Evolutionary conservation across 2,329 filamentous ascomycete species (phyloP).

Genomic region (Apiospora hydei): DNA sequence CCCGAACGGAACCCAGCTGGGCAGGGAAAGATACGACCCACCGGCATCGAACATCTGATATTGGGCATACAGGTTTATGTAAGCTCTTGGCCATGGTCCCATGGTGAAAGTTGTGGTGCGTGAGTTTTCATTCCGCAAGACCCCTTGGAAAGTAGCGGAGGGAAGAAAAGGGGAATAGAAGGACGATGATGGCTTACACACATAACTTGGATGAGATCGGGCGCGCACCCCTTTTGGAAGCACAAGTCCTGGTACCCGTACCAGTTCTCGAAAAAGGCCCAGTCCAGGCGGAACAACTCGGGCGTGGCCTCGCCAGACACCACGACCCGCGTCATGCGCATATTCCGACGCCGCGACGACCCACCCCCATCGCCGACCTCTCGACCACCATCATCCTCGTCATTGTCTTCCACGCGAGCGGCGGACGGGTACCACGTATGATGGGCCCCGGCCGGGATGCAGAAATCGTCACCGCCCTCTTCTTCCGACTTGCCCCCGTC

Average conservation of each 20-base stretch:
- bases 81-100: no score
- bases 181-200: constrained; percentile 32
- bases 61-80: neutral
- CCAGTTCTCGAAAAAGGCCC: constrained; percentile 46
- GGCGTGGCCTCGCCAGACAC: constrained; percentile 33
- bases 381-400: no score
- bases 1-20: constrained; percentile 32
- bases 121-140: no score
- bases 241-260: constrained; percentile 44
- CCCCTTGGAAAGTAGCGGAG: neutral
- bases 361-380: no score
- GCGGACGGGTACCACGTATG: neutral
- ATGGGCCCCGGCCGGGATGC: neutral
- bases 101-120: no score
- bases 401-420: no score
- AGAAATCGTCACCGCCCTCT: neutral
- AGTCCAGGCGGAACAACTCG: constrained; percentile 40
- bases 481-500: constrained; percentile 25
- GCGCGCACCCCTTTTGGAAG: constrained; percentile 36
- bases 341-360: no score
- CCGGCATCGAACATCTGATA: constrained; percentile 26
- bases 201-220: constrained; percentile 39
- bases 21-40: neutral
- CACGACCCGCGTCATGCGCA: no score
- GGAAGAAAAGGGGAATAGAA: neutral